These are phyloP conservation scores for Sanghuangporus weigelae DNA, from an alignment of 1,284 basidiomycete genomes.

Conservation along the genomic window DNA sequence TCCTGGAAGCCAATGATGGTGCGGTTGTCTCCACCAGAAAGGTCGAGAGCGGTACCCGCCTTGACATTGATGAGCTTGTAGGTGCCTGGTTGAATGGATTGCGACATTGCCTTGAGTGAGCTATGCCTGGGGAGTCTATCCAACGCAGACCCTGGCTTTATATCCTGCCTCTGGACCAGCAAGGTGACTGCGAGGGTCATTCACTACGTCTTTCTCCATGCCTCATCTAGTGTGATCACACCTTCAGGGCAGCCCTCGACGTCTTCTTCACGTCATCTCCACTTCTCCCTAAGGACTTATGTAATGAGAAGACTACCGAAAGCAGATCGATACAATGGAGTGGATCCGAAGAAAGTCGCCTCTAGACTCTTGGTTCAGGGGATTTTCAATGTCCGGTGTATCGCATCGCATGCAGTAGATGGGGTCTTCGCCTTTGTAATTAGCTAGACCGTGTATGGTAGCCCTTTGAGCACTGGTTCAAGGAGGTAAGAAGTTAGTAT, in stretches of 20 bases:
- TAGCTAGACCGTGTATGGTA: background rate
- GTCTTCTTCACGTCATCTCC: background rate
- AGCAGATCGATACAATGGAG: background rate
- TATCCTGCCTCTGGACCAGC: background rate
- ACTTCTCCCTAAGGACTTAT: background rate
- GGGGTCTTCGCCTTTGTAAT: background rate
- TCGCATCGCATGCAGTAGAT: background rate
- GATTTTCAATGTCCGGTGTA: background rate
- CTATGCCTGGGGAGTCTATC: background rate
- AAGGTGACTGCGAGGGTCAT: too few relatives aligned
- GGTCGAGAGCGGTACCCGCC: constrained; percentile 23
- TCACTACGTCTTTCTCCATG: background rate
- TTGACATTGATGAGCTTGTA: constrained; percentile 25
- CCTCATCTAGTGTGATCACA: background rate
- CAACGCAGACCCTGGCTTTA: background rate
- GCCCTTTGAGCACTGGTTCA: background rate
- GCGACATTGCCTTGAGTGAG: background rate
- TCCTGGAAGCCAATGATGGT: constrained; percentile 21
- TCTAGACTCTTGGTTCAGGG: background rate
- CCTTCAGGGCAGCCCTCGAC: background rate
- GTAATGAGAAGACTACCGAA: background rate
- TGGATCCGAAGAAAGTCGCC: background rate
- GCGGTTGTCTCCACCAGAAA: constrained; percentile 25
- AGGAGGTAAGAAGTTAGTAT: background rate
- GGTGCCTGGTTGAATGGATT: background rate